Evolutionary conservation across 78 protist genomes (phyloP).

Genomic region (Dictyostelium intermedium): DNA sequence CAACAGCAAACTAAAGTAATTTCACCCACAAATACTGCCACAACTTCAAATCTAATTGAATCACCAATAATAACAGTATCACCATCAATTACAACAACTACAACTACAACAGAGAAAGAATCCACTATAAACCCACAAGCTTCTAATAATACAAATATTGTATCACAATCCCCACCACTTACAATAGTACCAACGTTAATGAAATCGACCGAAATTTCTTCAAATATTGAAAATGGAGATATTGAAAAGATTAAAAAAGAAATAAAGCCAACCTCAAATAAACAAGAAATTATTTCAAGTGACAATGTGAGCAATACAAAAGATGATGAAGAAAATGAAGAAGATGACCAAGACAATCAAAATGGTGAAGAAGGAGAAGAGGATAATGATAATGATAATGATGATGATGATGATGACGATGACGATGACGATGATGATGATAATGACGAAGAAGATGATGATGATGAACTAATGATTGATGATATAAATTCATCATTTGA

Average conservation of each 20-base stretch:
- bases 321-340: background rate
- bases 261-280: background rate
- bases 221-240: background rate
- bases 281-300: background rate
- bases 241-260: background rate
- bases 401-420: background rate
- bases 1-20: background rate
- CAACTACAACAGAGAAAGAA: background rate
- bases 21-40: background rate
- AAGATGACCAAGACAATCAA: background rate
- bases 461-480: constrained; percentile 31
- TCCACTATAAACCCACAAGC: background rate
- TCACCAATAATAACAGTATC: background rate
- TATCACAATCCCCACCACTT: background rate
- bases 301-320: background rate
- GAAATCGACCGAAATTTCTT: background rate
- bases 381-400: background rate
- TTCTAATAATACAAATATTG: background rate
- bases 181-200: background rate
- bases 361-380: background rate
- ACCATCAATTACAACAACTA: background rate
- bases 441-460: background rate
- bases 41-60: background rate
- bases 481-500: background rate
- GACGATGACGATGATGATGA: background rate